Evolutionary conservation across 139 green algal genomes (phyloP), one percentile per base, ranked within the genome.

Genomic region (Trebouxia sp.): DNA sequence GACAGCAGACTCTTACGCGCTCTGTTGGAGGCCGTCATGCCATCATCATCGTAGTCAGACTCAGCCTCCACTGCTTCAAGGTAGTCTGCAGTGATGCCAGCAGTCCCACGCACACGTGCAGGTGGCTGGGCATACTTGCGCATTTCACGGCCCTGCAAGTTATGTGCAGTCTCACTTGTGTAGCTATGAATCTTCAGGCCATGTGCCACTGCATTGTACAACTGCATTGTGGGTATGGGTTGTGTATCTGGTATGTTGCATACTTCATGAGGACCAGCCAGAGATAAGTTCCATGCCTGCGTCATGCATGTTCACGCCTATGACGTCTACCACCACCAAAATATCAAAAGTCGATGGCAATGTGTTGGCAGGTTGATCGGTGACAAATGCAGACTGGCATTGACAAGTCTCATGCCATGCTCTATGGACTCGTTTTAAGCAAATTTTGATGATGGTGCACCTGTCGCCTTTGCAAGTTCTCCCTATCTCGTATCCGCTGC

Each of bases 61-160:
- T 86, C 75, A 24, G 78, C 82, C 55, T 93, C 88, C 24, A 90
- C 83, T 79, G 89, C 88, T 62, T 93, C 89, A 17, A 92, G 85
- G 80, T 93, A 92, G 11, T 30, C 26, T 14, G 76, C 55, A 70
- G 65, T 88, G 55, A 83, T 45, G 76, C 75, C 79, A 42, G 48
- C 50, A 11, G 42, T 42, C 42, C 74, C 28, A 8, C 51, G 38
- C 51, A 6, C 65, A 10, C n/a, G 28, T 28, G 55, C 30, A 15
- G 37, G 26, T 5, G 30, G 37, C 30, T n/a, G 28, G 6, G 32
- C 56, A 48, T 87, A 85, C 38, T 74, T 78, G 39, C 75, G 75
- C 85, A 87, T 87, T 75, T 85, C 79, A 9, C 80, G 58, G 24
- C 74, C 41, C 83, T 90, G 87, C 74, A 79, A 45, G 6, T 15